Evolutionary conservation across 495 filamentous ascomycete genomes (phyloP).

Genomic region (Neurospora sp.): DNA sequence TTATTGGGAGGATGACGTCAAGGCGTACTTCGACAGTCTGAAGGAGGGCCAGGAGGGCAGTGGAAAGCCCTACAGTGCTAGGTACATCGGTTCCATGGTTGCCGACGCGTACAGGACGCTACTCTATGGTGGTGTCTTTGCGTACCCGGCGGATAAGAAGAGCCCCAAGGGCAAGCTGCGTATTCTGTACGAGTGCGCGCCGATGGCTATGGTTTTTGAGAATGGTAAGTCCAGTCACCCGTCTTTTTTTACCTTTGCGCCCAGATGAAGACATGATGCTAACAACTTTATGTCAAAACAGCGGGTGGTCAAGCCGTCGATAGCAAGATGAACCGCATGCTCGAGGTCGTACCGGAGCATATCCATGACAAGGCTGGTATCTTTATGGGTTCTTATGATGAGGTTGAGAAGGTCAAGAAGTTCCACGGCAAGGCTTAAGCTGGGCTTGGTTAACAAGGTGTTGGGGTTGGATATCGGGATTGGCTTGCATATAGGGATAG

Average conservation of each 20-base stretch:
- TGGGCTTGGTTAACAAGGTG: neutral
- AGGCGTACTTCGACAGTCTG: constrained; percentile 77
- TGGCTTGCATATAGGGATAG: neutral
- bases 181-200: constrained; percentile 96
- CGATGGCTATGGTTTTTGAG: constrained; percentile 99
- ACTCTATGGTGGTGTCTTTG: constrained; percentile 93
- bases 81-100: constrained; percentile 97
- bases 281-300: too few species aligned
- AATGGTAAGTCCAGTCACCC: constrained; percentile 87
- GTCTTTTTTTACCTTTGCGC: too few species aligned
- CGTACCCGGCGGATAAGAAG: constrained; percentile 96
- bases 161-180: constrained; percentile 95
- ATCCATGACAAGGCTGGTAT: constrained; percentile 96
- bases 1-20: constrained; percentile 88
- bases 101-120: constrained; percentile 95
- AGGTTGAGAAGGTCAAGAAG: constrained; percentile 90
- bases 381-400: constrained; percentile 88
- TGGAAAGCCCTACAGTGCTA: constrained; percentile 84
- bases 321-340: constrained; percentile 78
- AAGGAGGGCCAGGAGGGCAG: constrained; percentile 59
- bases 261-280: too few species aligned
- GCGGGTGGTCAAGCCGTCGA: constrained; percentile 89
- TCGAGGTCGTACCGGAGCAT: constrained; percentile 80
- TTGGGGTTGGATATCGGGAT: neutral
- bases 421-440: constrained; percentile 23